Percentiles rank a stretch among this genome's conserved stretches.
These are phyloP conservation scores for Globisporangium carolinianum DNA, from an alignment of 352 stramenopile genomes.

Conservation along the genomic window DNA sequence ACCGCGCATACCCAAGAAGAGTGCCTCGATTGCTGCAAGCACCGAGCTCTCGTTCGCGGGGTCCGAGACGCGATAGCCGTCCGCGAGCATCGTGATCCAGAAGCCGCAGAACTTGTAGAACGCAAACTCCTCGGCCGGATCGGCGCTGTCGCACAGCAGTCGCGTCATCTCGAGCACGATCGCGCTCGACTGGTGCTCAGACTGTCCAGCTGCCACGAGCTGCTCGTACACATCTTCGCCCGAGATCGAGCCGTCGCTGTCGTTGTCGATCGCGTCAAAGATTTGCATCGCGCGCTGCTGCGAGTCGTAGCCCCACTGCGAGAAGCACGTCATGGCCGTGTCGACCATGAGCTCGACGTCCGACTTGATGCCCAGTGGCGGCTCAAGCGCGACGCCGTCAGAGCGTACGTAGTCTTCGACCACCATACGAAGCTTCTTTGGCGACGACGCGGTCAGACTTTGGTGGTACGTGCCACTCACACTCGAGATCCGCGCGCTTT, in stretches of 20 bases:
- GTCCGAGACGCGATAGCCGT: slow-evolving; percentile 32
- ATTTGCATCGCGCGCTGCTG: slow-evolving; percentile 26
- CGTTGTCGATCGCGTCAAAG: slow-evolving; percentile 40
- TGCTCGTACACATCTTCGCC: slow-evolving; percentile 35
- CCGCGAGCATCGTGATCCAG: slow-evolving; percentile 45
- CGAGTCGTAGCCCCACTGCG: slow-evolving; percentile 26
- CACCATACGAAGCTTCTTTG: slow-evolving; percentile 19
- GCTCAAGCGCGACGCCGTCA: slow-evolving; percentile 14
- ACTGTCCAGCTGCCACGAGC: slow-evolving; percentile 28
- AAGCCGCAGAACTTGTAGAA: slow-evolving; percentile 49
- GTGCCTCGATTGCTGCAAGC: slow-evolving; percentile 21
- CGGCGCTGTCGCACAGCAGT: slow-evolving; percentile 29
- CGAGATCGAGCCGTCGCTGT: slow-evolving; percentile 43
- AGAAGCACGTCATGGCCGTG: slow-evolving; percentile 34
- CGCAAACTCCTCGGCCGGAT: slow-evolving; percentile 44
- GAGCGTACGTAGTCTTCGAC: slow-evolving; percentile 39
- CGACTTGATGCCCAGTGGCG: slow-evolving; percentile 38
- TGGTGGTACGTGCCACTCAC: background rate
- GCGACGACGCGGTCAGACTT: background rate
- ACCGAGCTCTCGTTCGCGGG: slow-evolving; percentile 31
- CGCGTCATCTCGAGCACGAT: slow-evolving; percentile 36
- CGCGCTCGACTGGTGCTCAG: slow-evolving; percentile 17
- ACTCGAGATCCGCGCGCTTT: slow-evolving; percentile 5
- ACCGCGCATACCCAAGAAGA: slow-evolving; percentile 26
- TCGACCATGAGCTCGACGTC: slow-evolving; percentile 49